These are phyloP conservation scores for Gossypium thurberi DNA, from an alignment of 345 rosid genomes.

Conservation along the genomic window DNA sequence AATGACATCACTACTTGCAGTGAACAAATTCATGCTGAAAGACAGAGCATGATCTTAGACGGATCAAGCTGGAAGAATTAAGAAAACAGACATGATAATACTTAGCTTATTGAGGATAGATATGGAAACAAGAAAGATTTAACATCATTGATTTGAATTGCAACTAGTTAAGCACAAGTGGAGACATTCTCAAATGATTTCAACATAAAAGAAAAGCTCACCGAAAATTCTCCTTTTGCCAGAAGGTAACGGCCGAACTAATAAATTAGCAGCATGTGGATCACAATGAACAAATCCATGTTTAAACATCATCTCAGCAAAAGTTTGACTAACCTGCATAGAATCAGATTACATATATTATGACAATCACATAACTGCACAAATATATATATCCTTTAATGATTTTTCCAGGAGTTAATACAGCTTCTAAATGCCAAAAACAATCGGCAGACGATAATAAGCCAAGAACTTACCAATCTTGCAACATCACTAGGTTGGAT, in stretches of 20 bases:
- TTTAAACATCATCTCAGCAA: constrained; percentile 96
- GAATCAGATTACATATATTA: not conserved
- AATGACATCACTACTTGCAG: constrained; percentile 1
- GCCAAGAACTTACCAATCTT: constrained; percentile 53
- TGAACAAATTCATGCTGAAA: not conserved
- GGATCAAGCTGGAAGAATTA: not conserved
- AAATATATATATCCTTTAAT: not conserved
- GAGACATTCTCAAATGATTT: constrained; percentile 6
- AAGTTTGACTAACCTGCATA: constrained; percentile 72
- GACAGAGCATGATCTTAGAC: not conserved
- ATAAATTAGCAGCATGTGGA: constrained; percentile 95
- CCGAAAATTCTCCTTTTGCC: constrained; percentile 49
- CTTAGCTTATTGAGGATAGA: not conserved
- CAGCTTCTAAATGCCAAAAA: constrained; percentile 8
- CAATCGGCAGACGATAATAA: constrained; percentile 3
- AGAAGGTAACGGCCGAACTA: constrained; percentile 74
- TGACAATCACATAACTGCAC: not conserved
- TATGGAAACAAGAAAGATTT: not conserved
- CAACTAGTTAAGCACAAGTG: not conserved
- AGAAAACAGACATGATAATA: not conserved
- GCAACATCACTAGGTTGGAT: constrained; percentile 73
- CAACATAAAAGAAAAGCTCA: constrained; percentile 24
- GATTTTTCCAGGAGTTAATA: not conserved
- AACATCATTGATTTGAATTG: too few species aligned
- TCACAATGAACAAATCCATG: constrained; percentile 98